Base-by-base conservation (phyloP, 2,329 filamentous ascomycete genomes). In the Lomentospora prolificans region DNA sequence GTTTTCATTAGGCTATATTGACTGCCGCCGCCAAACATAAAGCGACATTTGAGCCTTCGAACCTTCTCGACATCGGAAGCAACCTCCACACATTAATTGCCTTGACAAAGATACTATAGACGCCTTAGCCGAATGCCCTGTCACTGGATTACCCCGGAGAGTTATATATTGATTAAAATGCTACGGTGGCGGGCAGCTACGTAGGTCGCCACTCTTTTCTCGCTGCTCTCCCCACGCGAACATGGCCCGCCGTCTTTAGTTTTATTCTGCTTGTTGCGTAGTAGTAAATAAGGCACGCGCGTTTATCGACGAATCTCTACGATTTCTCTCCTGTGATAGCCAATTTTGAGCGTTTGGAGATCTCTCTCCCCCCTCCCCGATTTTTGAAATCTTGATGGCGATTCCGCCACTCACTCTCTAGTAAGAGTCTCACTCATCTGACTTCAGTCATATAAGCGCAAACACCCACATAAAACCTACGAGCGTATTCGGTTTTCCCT, bases 1-100 rank as follows among this genome's bases (percentile, higher is more conserved):
- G 12, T 30, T 14, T 8, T 24, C 24, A 54, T 54, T 54, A 48
- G 52, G 22, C 52, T 54, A 54, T 54, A 54, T 54, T 27, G 46
- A 54, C 36, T 54, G 36, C 52, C 52, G 52, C 52, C 25, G 41
- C 24, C 36, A 28, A 14, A 17, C 12, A 10, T 39, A 8, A 14
- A 41, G 17, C 17, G 25, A 9, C 44, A 48, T 5, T n/a, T 4
- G 30, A 12, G n/a, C 36, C 22, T 3, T 22, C 12, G 52, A 54
- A 27, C 3, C 24, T 54, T 46, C 52, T 54, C 36, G 52, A 54
- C 4, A 12, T 33, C 30, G 7, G 30, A 33, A 33, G 12, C 30
- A 12, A 12, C 30, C 30, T 33, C 30, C 30, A 33, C 7, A 33
- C 30, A 33, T 33, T 33, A 33, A 33, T 33, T 33, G 12, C 30